Evolutionary conservation across 768 basidiomycete species (phyloP), one percentile per base, ranked within the genome.

Genomic region (Daedaleopsis nitida): DNA sequence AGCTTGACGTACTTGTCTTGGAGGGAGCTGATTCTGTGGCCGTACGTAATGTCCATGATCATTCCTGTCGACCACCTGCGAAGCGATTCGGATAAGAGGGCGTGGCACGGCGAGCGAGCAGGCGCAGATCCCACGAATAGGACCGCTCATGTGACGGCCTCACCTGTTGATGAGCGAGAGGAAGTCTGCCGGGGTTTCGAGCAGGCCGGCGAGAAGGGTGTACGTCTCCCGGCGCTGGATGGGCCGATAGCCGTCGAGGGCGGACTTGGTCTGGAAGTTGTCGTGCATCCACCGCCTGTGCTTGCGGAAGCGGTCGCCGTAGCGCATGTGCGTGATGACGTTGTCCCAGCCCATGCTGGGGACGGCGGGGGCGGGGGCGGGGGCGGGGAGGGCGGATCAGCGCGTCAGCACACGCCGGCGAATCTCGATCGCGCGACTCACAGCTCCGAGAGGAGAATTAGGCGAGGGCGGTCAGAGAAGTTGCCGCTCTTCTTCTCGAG

Each of bases 11-110:
- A 71, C 19, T 66, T 45, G 60, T 76, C 75, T 17, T 75, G 67
- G 13, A 66, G 43, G n/a, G 71, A 71, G 17, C 55, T 47, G 23
- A 75, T 69, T 4, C 65, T 67, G 56, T 74, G 70, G 1, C 74
- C 75, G 48, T 76, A 76, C 8, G 72, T 64, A 23, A 73, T 69
- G 16, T 73, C 70, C 62, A 75, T 64, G 57, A 76, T 70, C 5
- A 65, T 63, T 11, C 69, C 72, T 5, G 70, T 68, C 14, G 70
- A 60, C 58, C 70, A 73, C 51, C 73, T 75, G 27, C 27, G 65
- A 34, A 10, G 35, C 47, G 35, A 58, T 49, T n/a, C n/a, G n/a
- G n/a, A n/a, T n/a, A n/a, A n/a, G n/a, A 52, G 34, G 50, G 12
- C 32, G 54, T 35, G 45, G 47, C 55, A 57, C 8, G 19, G n/a